Percentiles rank a stretch among this genome's conserved stretches.
These are phyloP conservation scores for Neofusicoccum umdonicola DNA, from an alignment of 2,329 filamentous ascomycete genomes.

Conservation along the genomic window DNA sequence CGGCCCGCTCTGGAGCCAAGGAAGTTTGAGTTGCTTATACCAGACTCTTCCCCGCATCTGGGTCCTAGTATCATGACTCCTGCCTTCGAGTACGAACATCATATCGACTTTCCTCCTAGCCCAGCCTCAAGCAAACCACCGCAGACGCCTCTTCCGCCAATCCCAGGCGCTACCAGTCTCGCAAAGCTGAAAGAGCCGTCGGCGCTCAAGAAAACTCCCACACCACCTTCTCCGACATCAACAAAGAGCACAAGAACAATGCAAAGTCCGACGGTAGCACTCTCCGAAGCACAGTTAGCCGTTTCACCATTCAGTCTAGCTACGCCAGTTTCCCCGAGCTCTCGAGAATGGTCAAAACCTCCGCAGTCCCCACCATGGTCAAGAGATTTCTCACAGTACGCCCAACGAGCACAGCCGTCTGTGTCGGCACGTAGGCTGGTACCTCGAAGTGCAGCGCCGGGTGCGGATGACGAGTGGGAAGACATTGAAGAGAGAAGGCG, in stretches of 20 bases:
- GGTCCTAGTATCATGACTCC: neutral
- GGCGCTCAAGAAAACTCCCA: neutral
- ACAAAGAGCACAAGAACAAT: neutral
- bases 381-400: neutral
- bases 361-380: neutral
- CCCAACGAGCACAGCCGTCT: neutral
- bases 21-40: neutral
- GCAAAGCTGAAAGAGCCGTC: neutral
- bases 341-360: neutral
- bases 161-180: neutral
- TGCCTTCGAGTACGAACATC: slow-evolving; percentile 9
- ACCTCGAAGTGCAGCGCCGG: slow-evolving; percentile 7
- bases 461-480: slow-evolving; percentile 7
- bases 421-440: neutral
- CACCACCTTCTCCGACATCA: neutral
- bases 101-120: slow-evolving; percentile 6
- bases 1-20: neutral
- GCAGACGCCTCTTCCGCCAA: slow-evolving; percentile 7
- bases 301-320: neutral
- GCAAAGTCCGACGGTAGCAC: neutral
- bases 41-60: neutral
- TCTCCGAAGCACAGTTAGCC: neutral
- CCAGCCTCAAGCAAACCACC: slow-evolving; percentile 6
- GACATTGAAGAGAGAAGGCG: neutral
- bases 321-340: neutral